phyloP scores from a whole-genome alignment of 768 basidiomycete genomes.

The Mycena olivaceomarginata region DNA sequence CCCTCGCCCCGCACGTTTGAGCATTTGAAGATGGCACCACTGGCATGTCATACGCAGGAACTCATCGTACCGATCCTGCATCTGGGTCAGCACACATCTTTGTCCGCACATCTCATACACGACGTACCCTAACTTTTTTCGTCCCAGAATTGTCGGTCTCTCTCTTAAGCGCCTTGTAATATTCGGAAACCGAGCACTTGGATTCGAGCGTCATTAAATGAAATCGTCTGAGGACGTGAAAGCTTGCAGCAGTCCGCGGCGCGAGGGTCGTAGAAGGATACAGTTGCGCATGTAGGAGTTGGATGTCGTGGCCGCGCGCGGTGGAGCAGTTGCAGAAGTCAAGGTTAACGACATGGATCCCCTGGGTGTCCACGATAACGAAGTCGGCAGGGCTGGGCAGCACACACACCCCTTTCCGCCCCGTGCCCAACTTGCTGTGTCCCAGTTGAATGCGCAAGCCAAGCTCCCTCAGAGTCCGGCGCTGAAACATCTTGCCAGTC shows the following conservation, averaged over 20 bases:
- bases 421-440: conserved; percentile 1
- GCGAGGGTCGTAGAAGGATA: conserved; percentile 52
- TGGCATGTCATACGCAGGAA: conserved; percentile 31
- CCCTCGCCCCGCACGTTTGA: conserved; percentile 45
- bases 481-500: conserved; percentile 36
- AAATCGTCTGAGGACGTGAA: not conserved
- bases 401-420: not conserved
- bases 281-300: conserved; percentile 54
- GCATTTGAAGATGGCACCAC: conserved; percentile 44
- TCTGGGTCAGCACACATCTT: not conserved
- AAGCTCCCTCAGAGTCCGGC: conserved; percentile 33
- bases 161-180: not conserved
- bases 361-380: conserved; percentile 25
- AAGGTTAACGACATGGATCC: conserved; percentile 35
- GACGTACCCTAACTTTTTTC: not conserved
- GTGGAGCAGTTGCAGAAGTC: conserved; percentile 41
- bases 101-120: not conserved
- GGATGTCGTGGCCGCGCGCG: conserved; percentile 37
- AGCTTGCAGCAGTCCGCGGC: not conserved
- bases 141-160: conserved; percentile 10
- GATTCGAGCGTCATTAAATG: conserved; percentile 5
- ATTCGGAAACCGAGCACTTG: not conserved
- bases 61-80: conserved; percentile 46
- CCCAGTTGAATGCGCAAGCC: conserved; percentile 46
- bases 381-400: conserved; percentile 17